phyloP scores from a whole-genome alignment of 768 basidiomycete genomes.

The Russula olivacea region DNA sequence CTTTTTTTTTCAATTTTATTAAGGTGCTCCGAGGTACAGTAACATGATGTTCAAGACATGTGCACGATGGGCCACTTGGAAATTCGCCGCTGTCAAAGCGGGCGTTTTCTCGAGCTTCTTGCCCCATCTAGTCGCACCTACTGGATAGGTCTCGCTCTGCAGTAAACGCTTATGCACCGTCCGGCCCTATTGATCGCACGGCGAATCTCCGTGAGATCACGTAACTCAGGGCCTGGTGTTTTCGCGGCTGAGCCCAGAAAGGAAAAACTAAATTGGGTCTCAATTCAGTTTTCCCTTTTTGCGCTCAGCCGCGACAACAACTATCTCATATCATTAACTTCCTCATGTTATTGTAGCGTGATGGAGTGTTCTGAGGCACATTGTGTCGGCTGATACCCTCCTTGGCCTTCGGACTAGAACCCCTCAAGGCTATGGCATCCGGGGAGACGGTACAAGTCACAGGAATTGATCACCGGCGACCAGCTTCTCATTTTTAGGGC shows the following conservation, averaged over 20 bases:
- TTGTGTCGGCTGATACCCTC: background rate
- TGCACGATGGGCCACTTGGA: background rate
- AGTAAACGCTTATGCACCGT: no score
- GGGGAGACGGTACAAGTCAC: background rate
- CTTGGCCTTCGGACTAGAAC: background rate
- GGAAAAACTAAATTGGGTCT: no score
- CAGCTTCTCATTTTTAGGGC: background rate
- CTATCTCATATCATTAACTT: no score
- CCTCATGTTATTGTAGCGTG: background rate
- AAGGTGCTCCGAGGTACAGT: no score
- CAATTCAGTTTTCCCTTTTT: no score
- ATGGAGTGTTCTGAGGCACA: background rate
- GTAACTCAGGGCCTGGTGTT: no score
- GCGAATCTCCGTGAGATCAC: no score
- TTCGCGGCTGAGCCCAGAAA: no score
- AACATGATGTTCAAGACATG: background rate
- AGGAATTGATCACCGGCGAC: background rate
- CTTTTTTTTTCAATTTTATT: background rate
- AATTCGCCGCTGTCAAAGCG: background rate
- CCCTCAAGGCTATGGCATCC: background rate
- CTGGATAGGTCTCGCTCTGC: background rate
- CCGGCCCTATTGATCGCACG: no score
- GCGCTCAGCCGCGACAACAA: no score
- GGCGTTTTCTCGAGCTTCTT: background rate
- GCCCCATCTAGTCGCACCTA: constrained; percentile 19